Conservation (phyloP, 164 flowering plant genomes). For the Akebia trifoliata region DNA sequence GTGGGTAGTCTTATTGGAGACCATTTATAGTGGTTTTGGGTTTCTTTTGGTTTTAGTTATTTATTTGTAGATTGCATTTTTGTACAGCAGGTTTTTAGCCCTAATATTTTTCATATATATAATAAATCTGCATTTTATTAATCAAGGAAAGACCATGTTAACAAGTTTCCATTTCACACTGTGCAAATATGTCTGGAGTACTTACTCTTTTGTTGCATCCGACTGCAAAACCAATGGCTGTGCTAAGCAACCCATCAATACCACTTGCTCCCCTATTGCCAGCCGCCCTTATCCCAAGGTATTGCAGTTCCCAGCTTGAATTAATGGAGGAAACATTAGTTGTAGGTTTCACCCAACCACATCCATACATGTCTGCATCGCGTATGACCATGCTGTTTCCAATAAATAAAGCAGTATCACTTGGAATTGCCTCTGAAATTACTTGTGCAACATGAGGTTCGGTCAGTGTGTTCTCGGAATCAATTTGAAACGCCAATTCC, state of each 20-base stretch:
- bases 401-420: constrained; percentile 64
- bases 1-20: too few relatives aligned
- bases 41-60: too few relatives aligned
- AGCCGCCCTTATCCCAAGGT: constrained; percentile 42
- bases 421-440: constrained; percentile 46
- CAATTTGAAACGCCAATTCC: constrained; percentile 67
- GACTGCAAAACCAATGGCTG: constrained; percentile 86
- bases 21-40: too few relatives aligned
- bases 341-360: constrained; percentile 31
- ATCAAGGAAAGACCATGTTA: too few relatives aligned
- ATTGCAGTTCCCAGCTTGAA: constrained; percentile 34
- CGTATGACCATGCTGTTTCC: constrained; percentile 96
- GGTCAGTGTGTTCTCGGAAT: constrained; percentile 49
- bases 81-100: too few relatives aligned
- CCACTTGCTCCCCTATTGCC: constrained; percentile 98
- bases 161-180: background rate
- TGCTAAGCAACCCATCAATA: constrained; percentile 94
- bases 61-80: too few relatives aligned
- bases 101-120: too few relatives aligned
- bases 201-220: constrained; percentile 81
- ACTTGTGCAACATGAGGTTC: constrained; percentile 78
- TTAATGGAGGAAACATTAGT: constrained; percentile 15
- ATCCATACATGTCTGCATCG: constrained; percentile 80
- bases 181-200: background rate
- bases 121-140: too few relatives aligned